A percentile compares a stretch with the other conserved stretches of the same genome.
Conservation (phyloP, 441 rosid genomes). For the Manihot esculenta region DNA sequence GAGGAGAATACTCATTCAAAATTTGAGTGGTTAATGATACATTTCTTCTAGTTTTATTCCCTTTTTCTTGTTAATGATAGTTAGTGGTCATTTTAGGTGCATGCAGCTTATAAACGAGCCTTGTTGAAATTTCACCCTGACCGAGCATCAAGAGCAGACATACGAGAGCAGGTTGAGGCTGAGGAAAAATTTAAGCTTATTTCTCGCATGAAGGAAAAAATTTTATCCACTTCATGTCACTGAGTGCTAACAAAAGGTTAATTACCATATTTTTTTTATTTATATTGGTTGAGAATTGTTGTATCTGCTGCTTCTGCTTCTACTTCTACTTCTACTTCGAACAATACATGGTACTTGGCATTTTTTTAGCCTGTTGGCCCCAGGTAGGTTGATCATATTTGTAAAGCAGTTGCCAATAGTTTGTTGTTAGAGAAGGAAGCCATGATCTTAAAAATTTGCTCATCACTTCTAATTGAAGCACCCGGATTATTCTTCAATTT, state of each 20-base stretch:
- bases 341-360: background rate
- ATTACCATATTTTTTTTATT: background rate
- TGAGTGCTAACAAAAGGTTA: background rate
- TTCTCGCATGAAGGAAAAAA: constrained; percentile 80
- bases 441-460: background rate
- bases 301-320: background rate
- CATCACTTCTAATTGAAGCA: background rate
- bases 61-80: background rate
- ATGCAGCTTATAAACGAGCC: constrained; percentile 72
- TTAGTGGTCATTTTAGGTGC: constrained; percentile 52
- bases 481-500: background rate
- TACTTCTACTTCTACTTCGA: too few species aligned
- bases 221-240: constrained; percentile 24
- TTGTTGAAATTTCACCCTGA: constrained; percentile 81
- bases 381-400: constrained; percentile 2
- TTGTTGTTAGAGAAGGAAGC: too few species aligned
- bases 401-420: background rate
- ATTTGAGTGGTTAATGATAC: background rate
- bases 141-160: constrained; percentile 67
- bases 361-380: background rate
- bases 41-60: background rate
- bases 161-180: constrained; percentile 75
- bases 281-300: constrained; percentile 4
- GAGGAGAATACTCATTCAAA: background rate
- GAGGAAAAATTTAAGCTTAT: constrained; percentile 91